Evolutionary conservation across 768 basidiomycete species (phyloP).

Genomic region (Nidularia sp.): DNA sequence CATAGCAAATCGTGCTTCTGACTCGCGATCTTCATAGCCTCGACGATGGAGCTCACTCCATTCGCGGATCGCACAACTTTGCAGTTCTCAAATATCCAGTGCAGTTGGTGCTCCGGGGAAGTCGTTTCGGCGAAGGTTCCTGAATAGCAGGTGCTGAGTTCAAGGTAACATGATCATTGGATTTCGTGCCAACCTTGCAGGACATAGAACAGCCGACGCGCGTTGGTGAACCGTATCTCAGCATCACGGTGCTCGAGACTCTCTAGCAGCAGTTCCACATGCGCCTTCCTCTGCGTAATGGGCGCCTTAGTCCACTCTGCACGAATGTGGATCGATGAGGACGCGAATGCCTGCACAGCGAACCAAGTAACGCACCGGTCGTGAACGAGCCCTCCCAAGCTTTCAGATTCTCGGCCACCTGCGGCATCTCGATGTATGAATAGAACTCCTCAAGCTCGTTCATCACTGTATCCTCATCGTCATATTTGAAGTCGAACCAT

Average conservation of each 20-base stretch:
- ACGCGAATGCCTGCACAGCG: neutral
- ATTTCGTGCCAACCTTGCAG: constrained; percentile 77
- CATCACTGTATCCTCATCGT: constrained; percentile 94
- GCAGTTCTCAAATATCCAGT: constrained; percentile 94
- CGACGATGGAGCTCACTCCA: constrained; percentile 77
- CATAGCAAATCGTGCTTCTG: constrained; percentile 83
- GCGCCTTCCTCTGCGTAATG: constrained; percentile 56
- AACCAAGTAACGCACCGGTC: constrained; percentile 48
- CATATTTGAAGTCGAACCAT: constrained; percentile 89
- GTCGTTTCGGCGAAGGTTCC: constrained; percentile 89
- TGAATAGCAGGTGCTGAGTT: no score
- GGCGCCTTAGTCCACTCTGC: constrained; percentile 77
- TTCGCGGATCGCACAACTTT: constrained; percentile 81
- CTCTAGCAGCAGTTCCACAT: constrained; percentile 80
- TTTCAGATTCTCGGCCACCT: constrained; percentile 81
- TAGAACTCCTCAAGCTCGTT: constrained; percentile 98
- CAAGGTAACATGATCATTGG: no score
- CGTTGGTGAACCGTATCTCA: constrained; percentile 82
- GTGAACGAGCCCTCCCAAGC: constrained; percentile 85
- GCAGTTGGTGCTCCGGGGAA: constrained; percentile 91
- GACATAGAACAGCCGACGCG: constrained; percentile 84
- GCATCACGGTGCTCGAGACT: constrained; percentile 84
- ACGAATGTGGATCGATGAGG: neutral
- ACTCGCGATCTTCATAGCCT: constrained; percentile 87
- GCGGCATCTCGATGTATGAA: constrained; percentile 92